Evolutionary conservation across 129 eudicot species (phyloP), one percentile per base, ranked within the genome.

Genomic region (Kitagawia praeruptora): DNA sequence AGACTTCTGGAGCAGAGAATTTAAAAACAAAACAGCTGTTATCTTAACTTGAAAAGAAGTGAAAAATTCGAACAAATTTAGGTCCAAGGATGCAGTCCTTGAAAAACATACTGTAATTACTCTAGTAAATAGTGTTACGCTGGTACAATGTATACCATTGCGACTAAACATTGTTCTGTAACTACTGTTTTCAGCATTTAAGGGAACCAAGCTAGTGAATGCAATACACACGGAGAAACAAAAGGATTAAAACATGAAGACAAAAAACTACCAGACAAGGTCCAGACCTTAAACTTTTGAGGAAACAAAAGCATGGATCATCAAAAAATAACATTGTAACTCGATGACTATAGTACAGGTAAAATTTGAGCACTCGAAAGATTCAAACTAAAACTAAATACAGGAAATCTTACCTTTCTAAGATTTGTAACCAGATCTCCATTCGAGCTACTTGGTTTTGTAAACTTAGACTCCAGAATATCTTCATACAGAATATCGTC

Each of bases 401-500:
- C 69, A 25, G 41, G 23, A 31, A 70, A 38, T 10, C 40, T 83
- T 78, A 88, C 92, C 87, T 83, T 78, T 54, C 45, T 18, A 39
- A 88, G 81, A 74, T 61, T 45, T 31, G 87, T 76, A 25, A 44
- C 31, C 92, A 85, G 77, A 77, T 47, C 76, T 72, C 74, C 63
- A 34, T 82, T 80, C 16, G 70, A 84, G 28, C 44, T 76, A 56
- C 18, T 79, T 38, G 86, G 81, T 44, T 53, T 84, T 28, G 69
- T 84, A 49, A 80, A 4, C 75, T 83, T 82, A 49, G 86, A 38
- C 71, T 85, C 78, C 82, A 79, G 84, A 41, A 78, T 44, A 44
- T 82, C 86, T 72, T 85, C 86, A 37, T 81, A 78, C 15, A 81
- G 79, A 69, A 76, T 19, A 39, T 83, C 87, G 11, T 69, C 89